Evolutionary conservation across 2,329 filamentous ascomycete species (phyloP).

Genomic region (Zymoseptoria tritici): DNA sequence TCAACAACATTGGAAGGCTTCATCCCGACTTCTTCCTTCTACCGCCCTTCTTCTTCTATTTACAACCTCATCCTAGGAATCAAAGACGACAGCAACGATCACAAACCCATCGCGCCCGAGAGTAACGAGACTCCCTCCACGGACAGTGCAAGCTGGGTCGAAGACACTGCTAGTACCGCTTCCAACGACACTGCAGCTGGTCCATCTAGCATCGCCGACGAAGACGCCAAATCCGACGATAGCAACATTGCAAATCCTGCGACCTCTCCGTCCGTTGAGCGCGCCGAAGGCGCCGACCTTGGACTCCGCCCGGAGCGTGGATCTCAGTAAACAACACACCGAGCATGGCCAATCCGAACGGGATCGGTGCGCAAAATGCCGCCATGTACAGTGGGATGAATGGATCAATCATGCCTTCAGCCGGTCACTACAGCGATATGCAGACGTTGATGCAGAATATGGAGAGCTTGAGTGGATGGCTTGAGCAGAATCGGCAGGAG

Average conservation of each 20-base stretch:
- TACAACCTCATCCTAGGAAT: neutral
- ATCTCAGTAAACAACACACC: slow-evolving; percentile 1
- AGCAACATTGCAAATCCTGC: neutral
- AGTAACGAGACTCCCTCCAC: neutral
- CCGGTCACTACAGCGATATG: slow-evolving; percentile 34
- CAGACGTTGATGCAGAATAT: slow-evolving; percentile 32
- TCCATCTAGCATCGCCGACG: neutral
- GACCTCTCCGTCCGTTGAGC: neutral
- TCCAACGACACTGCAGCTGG: neutral
- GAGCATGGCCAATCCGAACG: slow-evolving; percentile 23
- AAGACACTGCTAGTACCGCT: neutral
- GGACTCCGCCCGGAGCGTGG: neutral
- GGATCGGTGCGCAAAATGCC: slow-evolving; percentile 20
- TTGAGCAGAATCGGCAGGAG: slow-evolving; percentile 31
- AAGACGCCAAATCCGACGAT: neutral
- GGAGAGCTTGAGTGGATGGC: slow-evolving; percentile 27
- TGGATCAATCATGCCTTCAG: slow-evolving; percentile 27
- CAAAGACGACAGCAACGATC: neutral
- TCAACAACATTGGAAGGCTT: neutral
- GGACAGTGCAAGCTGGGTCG: neutral
- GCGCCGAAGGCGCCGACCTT: neutral
- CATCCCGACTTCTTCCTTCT: neutral
- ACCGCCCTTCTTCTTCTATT: neutral
- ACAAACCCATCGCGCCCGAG: neutral
- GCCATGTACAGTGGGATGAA: slow-evolving; percentile 23